Percentiles rank a stretch among this genome's conserved stretches.
Conservation (phyloP, 2,329 filamentous ascomycete species). For the Tympanopsis confertula region DNA sequence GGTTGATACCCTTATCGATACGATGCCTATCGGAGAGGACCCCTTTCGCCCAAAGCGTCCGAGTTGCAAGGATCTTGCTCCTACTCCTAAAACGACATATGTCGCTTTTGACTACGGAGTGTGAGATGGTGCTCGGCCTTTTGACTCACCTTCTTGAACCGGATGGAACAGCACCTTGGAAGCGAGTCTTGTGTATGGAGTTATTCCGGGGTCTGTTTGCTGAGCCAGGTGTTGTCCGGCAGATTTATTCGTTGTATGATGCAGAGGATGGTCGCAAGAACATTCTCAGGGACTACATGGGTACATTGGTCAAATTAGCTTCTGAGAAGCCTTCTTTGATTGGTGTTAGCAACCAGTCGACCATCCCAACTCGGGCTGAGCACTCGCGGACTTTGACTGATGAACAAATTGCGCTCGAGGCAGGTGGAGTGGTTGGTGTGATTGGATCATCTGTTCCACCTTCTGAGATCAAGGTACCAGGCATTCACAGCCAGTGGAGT, state of each 20-base stretch:
- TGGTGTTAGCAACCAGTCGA: conserved; percentile 79
- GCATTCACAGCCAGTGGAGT: conserved; percentile 88
- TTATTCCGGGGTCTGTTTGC: conserved; percentile 77
- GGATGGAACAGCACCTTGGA: conserved; percentile 70
- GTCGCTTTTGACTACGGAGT: conserved; percentile 62
- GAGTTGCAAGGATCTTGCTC: conserved; percentile 72
- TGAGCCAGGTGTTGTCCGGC: conserved; percentile 65
- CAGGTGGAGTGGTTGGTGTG: conserved; percentile 75
- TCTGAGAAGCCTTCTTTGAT: conserved; percentile 85
- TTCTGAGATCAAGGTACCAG: conserved; percentile 53
- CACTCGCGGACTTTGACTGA: conserved; percentile 29
- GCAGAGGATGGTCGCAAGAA: conserved; percentile 58
- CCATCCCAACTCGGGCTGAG: conserved; percentile 43
- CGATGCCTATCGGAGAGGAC: conserved; percentile 66
- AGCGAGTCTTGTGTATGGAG: conserved; percentile 80
- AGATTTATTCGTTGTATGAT: conserved; percentile 74
- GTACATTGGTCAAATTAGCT: conserved; percentile 81
- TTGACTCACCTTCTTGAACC: conserved; percentile 81
- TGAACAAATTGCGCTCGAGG: conserved; percentile 81
- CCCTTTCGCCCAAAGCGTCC: conserved; percentile 71
- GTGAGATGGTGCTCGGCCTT: conserved; percentile 69
- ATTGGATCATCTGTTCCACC: conserved; percentile 63
- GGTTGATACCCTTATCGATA: conserved; percentile 75
- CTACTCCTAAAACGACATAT: conserved; percentile 72
- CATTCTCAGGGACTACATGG: conserved; percentile 71